phyloP scores from a whole-genome alignment of 129 eudicot genomes.

The Mikania micrantha region DNA sequence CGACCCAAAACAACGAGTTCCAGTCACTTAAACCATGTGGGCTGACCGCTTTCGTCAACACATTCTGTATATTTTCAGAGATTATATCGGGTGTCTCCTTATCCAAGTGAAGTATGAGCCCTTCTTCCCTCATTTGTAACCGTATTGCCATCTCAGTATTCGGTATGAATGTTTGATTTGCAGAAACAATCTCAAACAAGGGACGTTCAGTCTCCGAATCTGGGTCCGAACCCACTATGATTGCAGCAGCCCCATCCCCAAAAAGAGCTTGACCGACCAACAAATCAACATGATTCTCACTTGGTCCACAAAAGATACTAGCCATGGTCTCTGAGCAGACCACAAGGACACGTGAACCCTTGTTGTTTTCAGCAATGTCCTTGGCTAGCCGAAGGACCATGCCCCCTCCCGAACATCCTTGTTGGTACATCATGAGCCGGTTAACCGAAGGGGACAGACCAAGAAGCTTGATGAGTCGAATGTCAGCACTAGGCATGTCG shows the following conservation, averaged over 20 bases:
- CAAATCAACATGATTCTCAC: slow-evolving; percentile 1
- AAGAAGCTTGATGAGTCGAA: background rate
- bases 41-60: background rate
- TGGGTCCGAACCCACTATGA: slow-evolving; percentile 40
- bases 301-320: background rate
- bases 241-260: slow-evolving; percentile 36
- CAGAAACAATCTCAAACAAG: slow-evolving; percentile 27
- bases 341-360: slow-evolving; percentile 6
- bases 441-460: background rate
- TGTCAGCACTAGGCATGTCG: slow-evolving; percentile 10
- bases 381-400: background rate
- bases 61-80: slow-evolving; percentile 22
- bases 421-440: slow-evolving; percentile 8
- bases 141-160: slow-evolving; percentile 26
- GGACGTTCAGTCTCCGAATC: slow-evolving; percentile 19
- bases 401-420: background rate
- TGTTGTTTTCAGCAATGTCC: slow-evolving; percentile 8
- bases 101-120: slow-evolving; percentile 31
- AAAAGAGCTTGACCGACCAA: slow-evolving; percentile 41
- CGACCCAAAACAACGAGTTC: slow-evolving; percentile 43
- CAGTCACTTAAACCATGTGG: slow-evolving; percentile 28
- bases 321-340: background rate
- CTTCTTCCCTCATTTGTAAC: slow-evolving; percentile 32
- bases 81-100: slow-evolving; percentile 28
- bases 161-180: slow-evolving; percentile 31